Base-by-base conservation (phyloP, 1,284 basidiomycete species). In the Pascua guehoae region DNA sequence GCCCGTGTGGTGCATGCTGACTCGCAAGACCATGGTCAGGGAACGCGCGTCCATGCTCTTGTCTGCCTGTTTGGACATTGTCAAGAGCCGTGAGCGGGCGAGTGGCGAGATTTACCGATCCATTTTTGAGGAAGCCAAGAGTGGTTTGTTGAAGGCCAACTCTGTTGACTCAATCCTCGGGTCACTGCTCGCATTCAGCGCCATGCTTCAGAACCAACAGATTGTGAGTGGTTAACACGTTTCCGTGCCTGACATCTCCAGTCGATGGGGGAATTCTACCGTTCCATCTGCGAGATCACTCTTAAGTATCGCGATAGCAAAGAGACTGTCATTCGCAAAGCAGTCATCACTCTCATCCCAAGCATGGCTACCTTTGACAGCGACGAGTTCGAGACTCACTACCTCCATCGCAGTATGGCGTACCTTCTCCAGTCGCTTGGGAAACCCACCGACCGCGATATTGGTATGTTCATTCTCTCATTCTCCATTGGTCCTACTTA, bases 351-450 rank as follows among this genome's bases (percentile, higher is more conserved):
- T 1, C 84, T 97, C 66, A 93, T 97, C 48, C 93, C 94, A 0
- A 89, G 88, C 8, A 84, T 97, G 66, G 93, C 93, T n/a, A 86
- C 88, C 2, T 98, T 96, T 73, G 91, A 97, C 73, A 89, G 89
- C 3, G 86, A 90, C 72, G 89, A 88, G 5, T 98, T 98, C 69
- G 87, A 87, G 43, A 87, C 89, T 61, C 86, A 89, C 68, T 92
- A 91, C 72, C 81, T 97, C 12, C 89, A 93, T 78, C 88, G 89
- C 72, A 86, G 89, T 24, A 96, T 98, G 93, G 86, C 84, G 0
- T 90, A 94, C 78, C 82, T 98, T 1, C 79, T 94, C 46, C 86
- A 86, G 16, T 91, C 93, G 63, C 82, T 99, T 4, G 88, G 91
- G 68, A 95, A 91, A 76, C 87, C 91, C 0, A 84, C 85, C 39